These are phyloP conservation scores for Macaranga tanarius DNA, from an alignment of 441 rosid species.

Conservation along the genomic window DNA sequence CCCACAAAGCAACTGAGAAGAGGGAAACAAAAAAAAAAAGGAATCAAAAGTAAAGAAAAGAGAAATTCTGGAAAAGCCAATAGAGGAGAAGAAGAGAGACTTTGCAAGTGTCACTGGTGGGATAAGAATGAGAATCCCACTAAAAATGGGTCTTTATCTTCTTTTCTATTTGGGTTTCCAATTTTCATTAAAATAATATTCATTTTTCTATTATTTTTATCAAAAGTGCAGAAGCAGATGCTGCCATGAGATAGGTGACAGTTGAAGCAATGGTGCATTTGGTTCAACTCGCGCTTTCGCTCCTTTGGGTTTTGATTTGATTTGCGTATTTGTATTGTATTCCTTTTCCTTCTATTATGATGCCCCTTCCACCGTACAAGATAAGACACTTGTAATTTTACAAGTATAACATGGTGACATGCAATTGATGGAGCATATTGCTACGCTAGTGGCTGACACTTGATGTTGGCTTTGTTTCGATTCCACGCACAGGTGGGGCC, in stretches of 20 bases:
- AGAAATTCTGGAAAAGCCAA: slow-evolving; percentile 23
- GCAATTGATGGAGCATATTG: no score
- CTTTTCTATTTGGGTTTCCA: neutral
- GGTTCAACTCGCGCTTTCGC: neutral
- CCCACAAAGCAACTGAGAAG: slow-evolving; percentile 45
- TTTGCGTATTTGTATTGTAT: no score
- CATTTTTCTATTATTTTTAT: no score
- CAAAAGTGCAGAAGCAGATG: neutral
- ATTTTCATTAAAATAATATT: neutral
- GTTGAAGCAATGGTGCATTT: neutral
- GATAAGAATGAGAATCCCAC: slow-evolving; percentile 64
- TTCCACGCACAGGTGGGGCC: no score
- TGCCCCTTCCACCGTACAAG: no score
- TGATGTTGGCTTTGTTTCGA: no score
- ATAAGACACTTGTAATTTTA: no score
- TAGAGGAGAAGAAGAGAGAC: slow-evolving; percentile 12
- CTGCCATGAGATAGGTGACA: neutral
- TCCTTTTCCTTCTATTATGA: no score
- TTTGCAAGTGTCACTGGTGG: slow-evolving; percentile 28
- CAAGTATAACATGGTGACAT: no score
- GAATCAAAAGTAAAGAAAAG: slow-evolving; percentile 4
- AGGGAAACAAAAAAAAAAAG: neutral
- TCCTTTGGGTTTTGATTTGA: neutral
- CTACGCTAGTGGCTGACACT: no score
- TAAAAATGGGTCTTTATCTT: slow-evolving; percentile 19